Percentiles rank a stretch among this genome's conserved stretches.
Conservation (phyloP, 2,329 filamentous ascomycete species). For the Salinomyces thailandicus region DNA sequence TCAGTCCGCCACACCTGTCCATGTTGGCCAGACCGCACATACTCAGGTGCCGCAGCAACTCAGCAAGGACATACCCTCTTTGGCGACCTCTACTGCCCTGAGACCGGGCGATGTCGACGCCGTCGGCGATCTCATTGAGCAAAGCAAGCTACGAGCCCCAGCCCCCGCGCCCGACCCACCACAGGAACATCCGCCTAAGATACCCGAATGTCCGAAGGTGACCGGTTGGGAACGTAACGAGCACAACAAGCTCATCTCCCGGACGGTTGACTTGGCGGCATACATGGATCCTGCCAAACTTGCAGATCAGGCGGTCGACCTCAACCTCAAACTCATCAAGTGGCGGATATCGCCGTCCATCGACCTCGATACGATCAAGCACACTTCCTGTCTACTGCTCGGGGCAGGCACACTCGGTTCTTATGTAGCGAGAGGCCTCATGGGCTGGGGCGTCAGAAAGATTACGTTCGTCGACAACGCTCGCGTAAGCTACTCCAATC, state of each 20-base stretch:
- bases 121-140: slow-evolving; percentile 22
- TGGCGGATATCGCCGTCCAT: slow-evolving; percentile 89
- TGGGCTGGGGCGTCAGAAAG: slow-evolving; percentile 92
- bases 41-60: slow-evolving; percentile 9
- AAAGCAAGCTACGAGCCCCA: slow-evolving; percentile 8
- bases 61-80: slow-evolving; percentile 15
- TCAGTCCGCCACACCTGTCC: slow-evolving; percentile 40
- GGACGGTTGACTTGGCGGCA: slow-evolving; percentile 72
- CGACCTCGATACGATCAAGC: slow-evolving; percentile 78
- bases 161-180: slow-evolving; percentile 7
- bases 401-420: slow-evolving; percentile 89
- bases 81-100: slow-evolving; percentile 19
- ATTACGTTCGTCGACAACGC: slow-evolving; percentile 96
- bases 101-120: slow-evolving; percentile 21
- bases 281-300: slow-evolving; percentile 86
- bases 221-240: slow-evolving; percentile 90
- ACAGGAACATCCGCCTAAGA: slow-evolving; percentile 11
- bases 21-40: slow-evolving; percentile 11
- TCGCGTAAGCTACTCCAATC: slow-evolving; percentile 88
- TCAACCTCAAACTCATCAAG: slow-evolving; percentile 97
- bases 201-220: slow-evolving; percentile 56
- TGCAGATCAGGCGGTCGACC: slow-evolving; percentile 86
- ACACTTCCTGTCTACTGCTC: slow-evolving; percentile 78
- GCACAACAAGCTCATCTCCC: slow-evolving; percentile 64
- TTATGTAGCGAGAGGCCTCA: slow-evolving; percentile 81